phyloP scores from a whole-genome alignment of 176 grass and related monocot species.

The Echinochloa phyllopogon region DNA sequence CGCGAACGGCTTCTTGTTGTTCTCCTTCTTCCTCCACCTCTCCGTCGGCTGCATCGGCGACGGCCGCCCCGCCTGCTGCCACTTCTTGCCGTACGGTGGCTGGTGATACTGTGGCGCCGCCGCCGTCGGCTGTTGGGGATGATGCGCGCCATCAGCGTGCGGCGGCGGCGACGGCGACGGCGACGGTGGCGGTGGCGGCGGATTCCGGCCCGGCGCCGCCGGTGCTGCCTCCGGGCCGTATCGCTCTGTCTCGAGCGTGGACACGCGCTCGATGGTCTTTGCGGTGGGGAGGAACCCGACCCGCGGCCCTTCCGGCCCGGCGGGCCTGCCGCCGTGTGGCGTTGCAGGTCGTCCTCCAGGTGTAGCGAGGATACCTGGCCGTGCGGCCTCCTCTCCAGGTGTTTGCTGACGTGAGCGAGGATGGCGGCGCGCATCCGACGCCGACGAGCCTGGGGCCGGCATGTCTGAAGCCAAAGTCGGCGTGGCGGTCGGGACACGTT shows the following conservation, averaged over 20 bases:
- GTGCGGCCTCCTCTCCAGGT: neutral
- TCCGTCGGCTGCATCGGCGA: neutral
- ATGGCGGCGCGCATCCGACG: neutral
- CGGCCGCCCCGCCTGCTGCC: neutral
- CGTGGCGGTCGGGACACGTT: neutral
- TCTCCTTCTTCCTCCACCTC: neutral
- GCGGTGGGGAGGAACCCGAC: neutral
- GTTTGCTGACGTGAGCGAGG: neutral
- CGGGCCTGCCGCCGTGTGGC: neutral
- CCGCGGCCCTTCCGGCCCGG: neutral
- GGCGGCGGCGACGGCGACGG: no score
- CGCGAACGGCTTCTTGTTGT: neutral
- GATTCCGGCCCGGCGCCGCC: neutral
- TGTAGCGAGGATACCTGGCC: neutral
- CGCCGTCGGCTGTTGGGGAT: neutral
- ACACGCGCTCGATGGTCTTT: slow-evolving; percentile 23
- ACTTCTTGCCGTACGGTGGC: neutral
- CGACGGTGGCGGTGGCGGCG: neutral
- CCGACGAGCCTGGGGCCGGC: no score
- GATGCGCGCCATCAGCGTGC: neutral
- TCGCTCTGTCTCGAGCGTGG: neutral
- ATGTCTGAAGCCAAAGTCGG: neutral
- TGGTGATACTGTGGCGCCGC: neutral
- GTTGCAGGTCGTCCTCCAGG: neutral
- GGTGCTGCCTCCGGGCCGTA: neutral